These are phyloP conservation scores for Penicillium sp. DNA, from an alignment of 2,329 filamentous ascomycete species.

Conservation along the genomic window DNA sequence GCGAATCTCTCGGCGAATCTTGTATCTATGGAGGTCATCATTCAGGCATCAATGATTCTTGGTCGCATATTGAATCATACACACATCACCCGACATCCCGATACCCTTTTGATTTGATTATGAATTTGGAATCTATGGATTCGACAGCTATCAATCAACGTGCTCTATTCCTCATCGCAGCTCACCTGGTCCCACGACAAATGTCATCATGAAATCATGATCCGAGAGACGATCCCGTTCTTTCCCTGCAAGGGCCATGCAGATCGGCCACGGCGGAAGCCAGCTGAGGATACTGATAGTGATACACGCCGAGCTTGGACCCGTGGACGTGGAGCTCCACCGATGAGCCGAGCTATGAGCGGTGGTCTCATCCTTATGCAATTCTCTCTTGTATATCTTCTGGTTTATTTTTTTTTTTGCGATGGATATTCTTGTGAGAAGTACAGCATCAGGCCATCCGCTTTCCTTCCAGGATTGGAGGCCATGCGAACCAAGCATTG, in stretches of 20 bases:
- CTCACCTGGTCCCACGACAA: not conserved
- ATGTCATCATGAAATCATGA: slow-evolving; percentile 21
- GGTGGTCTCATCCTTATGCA: not conserved
- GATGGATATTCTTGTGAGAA: not conserved
- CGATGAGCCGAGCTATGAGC: not conserved
- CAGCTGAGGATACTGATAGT: not conserved
- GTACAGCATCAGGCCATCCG: not conserved
- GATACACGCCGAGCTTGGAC: not conserved
- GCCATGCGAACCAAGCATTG: not conserved
- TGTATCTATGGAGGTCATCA: not conserved
- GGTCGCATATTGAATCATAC: not conserved
- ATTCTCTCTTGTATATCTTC: not conserved
- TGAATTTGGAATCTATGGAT: no score
- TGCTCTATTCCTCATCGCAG: not conserved
- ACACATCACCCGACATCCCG: not conserved
- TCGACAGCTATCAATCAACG: not conserved
- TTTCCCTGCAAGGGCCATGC: slow-evolving; percentile 17
- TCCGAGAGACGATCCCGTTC: slow-evolving; percentile 11
- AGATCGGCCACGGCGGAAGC: not conserved
- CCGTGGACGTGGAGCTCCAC: not conserved
- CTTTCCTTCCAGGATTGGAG: not conserved
- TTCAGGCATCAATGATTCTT: not conserved
- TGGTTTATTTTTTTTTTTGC: not conserved
- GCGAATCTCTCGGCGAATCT: not conserved
- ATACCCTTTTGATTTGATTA: not conserved